A percentile compares a stretch with the other conserved stretches of the same genome.
phyloP scores from a whole-genome alignment of 2,329 filamentous ascomycete genomes.

The Beauveria rudraprayagi region DNA sequence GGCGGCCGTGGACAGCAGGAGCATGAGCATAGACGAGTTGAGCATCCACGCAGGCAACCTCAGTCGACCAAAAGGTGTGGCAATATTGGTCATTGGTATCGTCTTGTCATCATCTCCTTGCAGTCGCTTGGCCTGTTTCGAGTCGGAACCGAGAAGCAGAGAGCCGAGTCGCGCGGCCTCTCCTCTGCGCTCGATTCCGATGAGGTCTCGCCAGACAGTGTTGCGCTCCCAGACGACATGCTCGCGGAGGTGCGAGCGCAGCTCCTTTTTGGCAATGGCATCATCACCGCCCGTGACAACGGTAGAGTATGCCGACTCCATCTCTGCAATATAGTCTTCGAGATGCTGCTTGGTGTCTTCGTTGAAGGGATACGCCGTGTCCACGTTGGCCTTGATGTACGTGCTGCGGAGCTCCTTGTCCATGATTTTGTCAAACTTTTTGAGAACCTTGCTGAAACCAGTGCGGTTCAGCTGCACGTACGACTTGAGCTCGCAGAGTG shows the following conservation, averaged over 20 bases:
- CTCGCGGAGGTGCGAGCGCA: constrained; percentile 84
- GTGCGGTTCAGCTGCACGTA: constrained; percentile 95
- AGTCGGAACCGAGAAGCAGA: constrained; percentile 69
- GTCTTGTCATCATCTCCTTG: constrained; percentile 75
- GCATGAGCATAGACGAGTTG: constrained; percentile 69
- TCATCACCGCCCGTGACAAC: constrained; percentile 77
- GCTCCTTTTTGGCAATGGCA: constrained; percentile 68
- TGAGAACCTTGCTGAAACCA: constrained; percentile 90
- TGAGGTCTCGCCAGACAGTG: constrained; percentile 98
- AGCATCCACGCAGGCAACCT: constrained; percentile 74
- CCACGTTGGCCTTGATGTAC: constrained; percentile 69
- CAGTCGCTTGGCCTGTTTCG: constrained; percentile 60
- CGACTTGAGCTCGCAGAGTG: constrained; percentile 89
- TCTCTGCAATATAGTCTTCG: constrained; percentile 60
- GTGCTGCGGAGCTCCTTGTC: constrained; percentile 69
- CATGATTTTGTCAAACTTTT: constrained; percentile 97
- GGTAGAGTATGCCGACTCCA: constrained; percentile 74
- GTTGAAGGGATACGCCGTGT: constrained; percentile 74
- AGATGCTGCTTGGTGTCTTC: constrained; percentile 62
- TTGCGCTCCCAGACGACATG: constrained; percentile 99
- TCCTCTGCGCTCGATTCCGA: constrained; percentile 90
- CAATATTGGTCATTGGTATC: constrained; percentile 56
- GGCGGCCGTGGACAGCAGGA: constrained; percentile 61
- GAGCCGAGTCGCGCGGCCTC: constrained; percentile 89
- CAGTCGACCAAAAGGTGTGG: constrained; percentile 73